Evolutionary conservation across 2,329 filamentous ascomycete genomes (phyloP).

Genomic region (Fusarium sp.): DNA sequence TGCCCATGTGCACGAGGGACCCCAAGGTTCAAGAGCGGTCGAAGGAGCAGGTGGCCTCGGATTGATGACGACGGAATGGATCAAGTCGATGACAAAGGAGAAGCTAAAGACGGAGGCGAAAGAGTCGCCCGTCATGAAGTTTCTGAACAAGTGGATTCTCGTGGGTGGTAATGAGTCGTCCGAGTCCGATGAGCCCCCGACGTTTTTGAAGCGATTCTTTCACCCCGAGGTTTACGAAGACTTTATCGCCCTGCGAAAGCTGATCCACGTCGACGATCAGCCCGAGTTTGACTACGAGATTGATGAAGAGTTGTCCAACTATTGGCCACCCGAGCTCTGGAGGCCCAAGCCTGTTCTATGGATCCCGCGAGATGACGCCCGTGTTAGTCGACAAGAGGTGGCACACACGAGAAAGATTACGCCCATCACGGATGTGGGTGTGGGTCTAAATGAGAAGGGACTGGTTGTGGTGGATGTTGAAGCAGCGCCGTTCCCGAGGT

Average conservation of each 20-base stretch:
- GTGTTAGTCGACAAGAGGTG: slow-evolving; percentile 80
- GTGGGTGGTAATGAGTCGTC: slow-evolving; percentile 36
- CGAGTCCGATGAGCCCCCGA: slow-evolving; percentile 48
- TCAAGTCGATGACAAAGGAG: slow-evolving; percentile 50
- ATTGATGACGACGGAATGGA: slow-evolving; percentile 45
- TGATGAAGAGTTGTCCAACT: slow-evolving; percentile 67
- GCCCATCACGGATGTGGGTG: slow-evolving; percentile 72
- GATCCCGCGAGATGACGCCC: slow-evolving; percentile 79
- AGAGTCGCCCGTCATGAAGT: slow-evolving; percentile 42
- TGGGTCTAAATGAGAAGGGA: slow-evolving; percentile 48
- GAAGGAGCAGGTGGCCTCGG: slow-evolving; percentile 51
- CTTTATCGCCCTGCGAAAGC: slow-evolving; percentile 72
- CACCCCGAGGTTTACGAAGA: slow-evolving; percentile 79
- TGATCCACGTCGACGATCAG: slow-evolving; percentile 67
- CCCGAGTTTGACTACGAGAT: slow-evolving; percentile 57
- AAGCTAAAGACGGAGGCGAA: slow-evolving; percentile 44
- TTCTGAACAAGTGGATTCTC: slow-evolving; percentile 42
- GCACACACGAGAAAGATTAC: slow-evolving; percentile 74
- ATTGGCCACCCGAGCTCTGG: slow-evolving; percentile 71
- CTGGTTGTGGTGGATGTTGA: slow-evolving; percentile 49
- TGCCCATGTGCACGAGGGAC: slow-evolving; percentile 30
- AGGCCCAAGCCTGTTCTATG: slow-evolving; percentile 73
- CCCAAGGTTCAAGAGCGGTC: slow-evolving; percentile 46
- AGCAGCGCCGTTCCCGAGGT: slow-evolving; percentile 49
- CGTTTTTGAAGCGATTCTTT: slow-evolving; percentile 71